A percentile compares a stretch with the other conserved stretches of the same genome.
Evolutionary conservation across 2,329 filamentous ascomycete genomes (phyloP).

Genomic region (Bipolaris sorokiniana): DNA sequence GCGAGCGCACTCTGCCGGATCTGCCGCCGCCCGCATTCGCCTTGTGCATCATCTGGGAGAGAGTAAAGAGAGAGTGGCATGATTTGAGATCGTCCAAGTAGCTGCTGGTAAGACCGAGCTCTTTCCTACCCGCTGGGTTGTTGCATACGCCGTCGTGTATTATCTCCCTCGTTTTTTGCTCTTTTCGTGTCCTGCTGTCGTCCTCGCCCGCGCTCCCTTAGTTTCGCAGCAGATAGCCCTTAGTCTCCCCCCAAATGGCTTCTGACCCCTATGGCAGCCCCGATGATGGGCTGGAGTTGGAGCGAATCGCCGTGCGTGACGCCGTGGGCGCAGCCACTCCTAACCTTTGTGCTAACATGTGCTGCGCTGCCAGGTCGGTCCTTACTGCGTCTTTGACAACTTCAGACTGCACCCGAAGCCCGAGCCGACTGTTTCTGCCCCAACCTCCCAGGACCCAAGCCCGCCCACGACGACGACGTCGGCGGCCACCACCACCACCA

Average conservation of each 20-base stretch:
- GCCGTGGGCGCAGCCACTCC: slow-evolving; percentile 11
- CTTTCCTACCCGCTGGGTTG: slow-evolving; percentile 2
- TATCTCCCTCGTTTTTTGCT: slow-evolving; percentile 3
- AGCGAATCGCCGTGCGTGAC: slow-evolving; percentile 49
- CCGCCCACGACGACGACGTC: slow-evolving; percentile 1
- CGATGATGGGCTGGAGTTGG: slow-evolving; percentile 47
- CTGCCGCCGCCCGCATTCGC: slow-evolving; percentile 9
- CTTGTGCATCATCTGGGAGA: slow-evolving; percentile 6
- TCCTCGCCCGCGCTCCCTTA: neutral
- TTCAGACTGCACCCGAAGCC: slow-evolving; percentile 39
- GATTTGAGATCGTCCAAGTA: slow-evolving; percentile 10
- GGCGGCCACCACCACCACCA: slow-evolving; percentile 13
- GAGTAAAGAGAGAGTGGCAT: slow-evolving; percentile 17
- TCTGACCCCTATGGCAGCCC: slow-evolving; percentile 33
- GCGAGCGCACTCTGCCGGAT: slow-evolving; percentile 1
- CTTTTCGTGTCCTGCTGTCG: neutral
- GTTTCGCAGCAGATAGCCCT: neutral
- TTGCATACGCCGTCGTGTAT: slow-evolving; percentile 2
- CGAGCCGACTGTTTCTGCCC: slow-evolving; percentile 13
- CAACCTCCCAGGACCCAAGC: slow-evolving; percentile 15
- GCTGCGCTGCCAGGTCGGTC: slow-evolving; percentile 40
- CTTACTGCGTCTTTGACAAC: slow-evolving; percentile 48
- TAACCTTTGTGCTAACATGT: slow-evolving; percentile 35
- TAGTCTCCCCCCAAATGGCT: slow-evolving; percentile 25
- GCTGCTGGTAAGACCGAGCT: slow-evolving; percentile 25